These are phyloP conservation scores for Tritrichomonas musculus DNA, from an alignment of 208 protist genomes.

Conservation along the genomic window DNA sequence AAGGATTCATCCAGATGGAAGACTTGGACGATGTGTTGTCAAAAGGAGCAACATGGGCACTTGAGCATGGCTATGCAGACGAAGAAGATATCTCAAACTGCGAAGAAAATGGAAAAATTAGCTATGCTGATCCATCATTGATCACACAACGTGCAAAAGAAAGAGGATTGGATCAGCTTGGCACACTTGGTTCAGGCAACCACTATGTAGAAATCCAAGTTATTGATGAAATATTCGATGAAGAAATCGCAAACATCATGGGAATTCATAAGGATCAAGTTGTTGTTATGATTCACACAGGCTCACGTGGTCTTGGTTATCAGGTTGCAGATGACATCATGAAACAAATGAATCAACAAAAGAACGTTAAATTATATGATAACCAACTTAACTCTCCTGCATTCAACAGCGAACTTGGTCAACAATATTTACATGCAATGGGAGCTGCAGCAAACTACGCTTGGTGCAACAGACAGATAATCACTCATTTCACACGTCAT, in stretches of 20 bases:
- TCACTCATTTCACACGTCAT: constrained; percentile 64
- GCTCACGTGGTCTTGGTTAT: constrained; percentile 70
- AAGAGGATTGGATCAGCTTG: constrained; percentile 68
- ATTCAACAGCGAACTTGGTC: constrained; percentile 60
- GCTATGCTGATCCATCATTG: constrained; percentile 58
- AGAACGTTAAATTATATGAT: constrained; percentile 61
- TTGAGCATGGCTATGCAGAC: constrained; percentile 67
- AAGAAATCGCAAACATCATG: constrained; percentile 59
- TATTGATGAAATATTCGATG: constrained; percentile 71
- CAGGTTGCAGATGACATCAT: constrained; percentile 61
- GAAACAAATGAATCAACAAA: constrained; percentile 40
- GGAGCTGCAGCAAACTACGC: too few relatives aligned
- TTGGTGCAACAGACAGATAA: constrained; percentile 66
- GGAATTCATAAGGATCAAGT: constrained; percentile 65
- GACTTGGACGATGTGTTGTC: constrained; percentile 61
- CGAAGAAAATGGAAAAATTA: constrained; percentile 63
- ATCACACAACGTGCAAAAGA: constrained; percentile 65
- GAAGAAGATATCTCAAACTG: constrained; percentile 71
- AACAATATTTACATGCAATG: constrained; percentile 67
- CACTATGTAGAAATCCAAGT: constrained; percentile 60
- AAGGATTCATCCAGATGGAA: not conserved
- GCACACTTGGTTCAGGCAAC: too few relatives aligned
- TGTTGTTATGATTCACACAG: constrained; percentile 69
- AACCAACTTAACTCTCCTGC: constrained; percentile 64
- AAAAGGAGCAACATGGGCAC: constrained; percentile 69